phyloP scores from a whole-genome alignment of 352 stramenopile species.

The Globisporangium nagaii region DNA sequence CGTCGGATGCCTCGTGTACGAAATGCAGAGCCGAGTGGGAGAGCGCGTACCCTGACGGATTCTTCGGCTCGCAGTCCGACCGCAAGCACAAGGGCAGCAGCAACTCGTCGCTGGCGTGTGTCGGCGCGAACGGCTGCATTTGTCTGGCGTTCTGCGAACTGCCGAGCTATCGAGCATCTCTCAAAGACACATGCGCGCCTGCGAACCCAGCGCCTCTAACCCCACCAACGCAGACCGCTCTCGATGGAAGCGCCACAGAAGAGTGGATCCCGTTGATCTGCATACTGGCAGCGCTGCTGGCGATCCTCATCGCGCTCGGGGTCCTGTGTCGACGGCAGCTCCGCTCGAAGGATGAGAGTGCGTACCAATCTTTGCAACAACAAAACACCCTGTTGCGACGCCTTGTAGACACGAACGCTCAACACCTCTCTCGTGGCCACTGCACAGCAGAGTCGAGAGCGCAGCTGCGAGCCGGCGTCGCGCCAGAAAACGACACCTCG shows the following conservation, averaged over 20 bases:
- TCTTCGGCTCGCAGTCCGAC: slow-evolving; percentile 1
- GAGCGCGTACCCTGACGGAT: neutral
- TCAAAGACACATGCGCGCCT: slow-evolving; percentile 1
- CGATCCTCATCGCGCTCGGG: neutral
- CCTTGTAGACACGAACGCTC: no score
- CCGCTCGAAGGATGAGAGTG: neutral
- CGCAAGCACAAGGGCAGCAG: neutral
- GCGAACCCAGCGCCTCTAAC: no score
- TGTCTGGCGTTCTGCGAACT: slow-evolving; percentile 35
- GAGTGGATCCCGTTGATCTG: neutral
- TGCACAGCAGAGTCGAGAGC: no score
- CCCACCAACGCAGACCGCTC: no score
- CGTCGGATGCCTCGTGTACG: neutral
- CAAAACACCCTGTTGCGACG: no score
- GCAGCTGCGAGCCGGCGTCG: no score
- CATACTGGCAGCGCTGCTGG: neutral
- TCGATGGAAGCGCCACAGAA: neutral
- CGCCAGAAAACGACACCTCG: no score
- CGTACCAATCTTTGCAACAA: no score
- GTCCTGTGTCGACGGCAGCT: neutral
- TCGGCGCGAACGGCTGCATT: slow-evolving; percentile 30
- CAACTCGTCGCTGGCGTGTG: slow-evolving; percentile 15
- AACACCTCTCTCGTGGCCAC: no score
- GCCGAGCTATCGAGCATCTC: slow-evolving; percentile 5
- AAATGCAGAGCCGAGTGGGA: neutral